Evolutionary conservation across 352 stramenopile species (phyloP), one percentile per base, ranked within the genome.

Genomic region (Halophytophthora polymorphica): DNA sequence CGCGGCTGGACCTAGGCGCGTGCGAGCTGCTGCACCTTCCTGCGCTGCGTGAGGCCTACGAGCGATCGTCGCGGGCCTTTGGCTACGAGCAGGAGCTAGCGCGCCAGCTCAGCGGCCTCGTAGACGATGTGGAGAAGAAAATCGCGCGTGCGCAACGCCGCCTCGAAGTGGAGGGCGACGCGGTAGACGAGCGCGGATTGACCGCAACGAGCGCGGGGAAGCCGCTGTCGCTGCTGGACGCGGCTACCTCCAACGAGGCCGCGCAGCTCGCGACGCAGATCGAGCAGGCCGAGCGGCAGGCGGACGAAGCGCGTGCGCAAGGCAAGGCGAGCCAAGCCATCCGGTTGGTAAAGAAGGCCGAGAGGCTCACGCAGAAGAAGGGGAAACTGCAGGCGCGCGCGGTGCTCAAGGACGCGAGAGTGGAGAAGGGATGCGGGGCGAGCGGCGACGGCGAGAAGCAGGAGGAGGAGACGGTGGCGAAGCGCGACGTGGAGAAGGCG

Each of bases 51-150:
- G 45, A 56, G 19, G 68, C 69, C 29, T 95, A 90, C 58, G 68
- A 90, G 21, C 35, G 54, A 6, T 59, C 39, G 0, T 64, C 50
- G 8, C 56, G 37, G 13, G 75, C 78, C 25, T 82, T 83, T 51
- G 78, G 73, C 6, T 96, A 90, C 58, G 86, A 95, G 34, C 62
- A 64, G 3, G 69, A 82, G 13, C 59, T 95, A 25, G 76, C 88
- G 44, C 62, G 59, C 17, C 79, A 94, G 15, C 69, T 96, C 11
- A 51, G 64, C 17, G 73, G 73, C 48, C 55, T 80, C 50, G 49
- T 95, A 34, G 46, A 60, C 5, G 84, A 95, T n/a, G 78, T 93
- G 3, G 86, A 96, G 47, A 85, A 86, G 62, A 90, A 89, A 60
- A 93, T 94, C 38, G 53, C 64, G 21, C 77, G 78, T 3, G 80